Evolutionary conservation across 306 rosid genomes (phyloP).

Genomic region (Prunus fruticosa): DNA sequence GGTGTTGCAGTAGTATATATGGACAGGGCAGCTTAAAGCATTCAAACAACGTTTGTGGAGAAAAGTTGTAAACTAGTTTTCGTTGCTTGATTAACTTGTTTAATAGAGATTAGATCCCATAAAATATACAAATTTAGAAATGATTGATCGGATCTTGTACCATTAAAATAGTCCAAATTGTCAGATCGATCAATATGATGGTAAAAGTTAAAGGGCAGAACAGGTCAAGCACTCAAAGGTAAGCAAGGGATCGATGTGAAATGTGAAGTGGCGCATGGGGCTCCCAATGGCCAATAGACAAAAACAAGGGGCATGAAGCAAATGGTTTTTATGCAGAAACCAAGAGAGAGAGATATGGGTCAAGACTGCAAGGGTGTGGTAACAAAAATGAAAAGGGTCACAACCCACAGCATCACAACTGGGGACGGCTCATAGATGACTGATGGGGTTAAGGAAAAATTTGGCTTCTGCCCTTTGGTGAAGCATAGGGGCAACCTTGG

Average conservation of each 20-base stretch:
- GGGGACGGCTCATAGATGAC: conserved; percentile 41
- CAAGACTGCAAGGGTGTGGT: conserved; percentile 1
- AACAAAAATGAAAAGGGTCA: conserved; percentile 19
- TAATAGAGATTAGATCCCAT: not conserved
- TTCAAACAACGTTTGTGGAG: conserved; percentile 3
- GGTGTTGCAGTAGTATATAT: not conserved
- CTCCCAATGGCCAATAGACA: conserved; percentile 44
- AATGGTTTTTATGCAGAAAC: conserved; percentile 9
- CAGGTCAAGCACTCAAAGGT: conserved; percentile 13
- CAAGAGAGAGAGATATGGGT: conserved; percentile 4
- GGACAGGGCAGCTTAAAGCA: not conserved
- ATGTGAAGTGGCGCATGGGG: conserved; percentile 70
- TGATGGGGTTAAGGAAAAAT: conserved; percentile 26
- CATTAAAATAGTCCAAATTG: not conserved
- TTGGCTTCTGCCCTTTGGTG: conserved; percentile 50
- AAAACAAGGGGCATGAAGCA: conserved; percentile 26
- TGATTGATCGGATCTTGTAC: conserved; percentile 1
- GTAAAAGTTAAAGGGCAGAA: conserved; percentile 6
- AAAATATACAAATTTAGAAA: not conserved
- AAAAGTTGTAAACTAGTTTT: not conserved
- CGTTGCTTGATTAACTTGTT: not conserved
- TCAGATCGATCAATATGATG: not conserved
- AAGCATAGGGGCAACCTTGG: conserved; percentile 41
- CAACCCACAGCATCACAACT: conserved; percentile 17
- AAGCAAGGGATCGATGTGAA: not conserved